These are phyloP conservation scores for Exophiala mesophila DNA, from an alignment of 2,329 filamentous ascomycete genomes.

Conservation along the genomic window DNA sequence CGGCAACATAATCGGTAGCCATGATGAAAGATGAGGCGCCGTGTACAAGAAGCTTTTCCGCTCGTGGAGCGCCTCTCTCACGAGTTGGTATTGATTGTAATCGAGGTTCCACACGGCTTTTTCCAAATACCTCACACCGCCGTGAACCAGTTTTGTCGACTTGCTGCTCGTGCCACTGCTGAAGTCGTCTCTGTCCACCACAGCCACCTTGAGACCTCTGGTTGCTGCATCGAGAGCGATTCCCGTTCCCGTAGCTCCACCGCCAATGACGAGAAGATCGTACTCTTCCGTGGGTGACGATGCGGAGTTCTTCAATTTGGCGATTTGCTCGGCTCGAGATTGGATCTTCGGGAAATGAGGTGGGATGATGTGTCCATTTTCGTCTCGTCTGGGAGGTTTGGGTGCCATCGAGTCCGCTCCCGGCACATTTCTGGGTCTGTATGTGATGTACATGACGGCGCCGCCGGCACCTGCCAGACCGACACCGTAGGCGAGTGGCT, in stretches of 20 bases:
- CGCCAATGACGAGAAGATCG: conserved; percentile 73
- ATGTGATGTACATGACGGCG: conserved; percentile 53
- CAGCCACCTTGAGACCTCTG: conserved; percentile 70
- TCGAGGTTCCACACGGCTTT: conserved; percentile 83
- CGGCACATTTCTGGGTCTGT: conserved; percentile 59
- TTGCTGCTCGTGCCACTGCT: conserved; percentile 77
- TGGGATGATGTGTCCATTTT: conserved; percentile 52
- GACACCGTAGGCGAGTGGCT: conserved; percentile 55
- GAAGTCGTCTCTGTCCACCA: conserved; percentile 83
- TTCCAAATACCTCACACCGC: conserved; percentile 76
- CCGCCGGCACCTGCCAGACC: conserved; percentile 50
- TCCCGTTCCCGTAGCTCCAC: conserved; percentile 73
- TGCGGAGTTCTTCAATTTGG: conserved; percentile 49
- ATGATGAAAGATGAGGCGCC: conserved; percentile 73
- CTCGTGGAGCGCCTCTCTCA: conserved; percentile 75
- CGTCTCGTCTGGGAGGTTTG: conserved; percentile 49
- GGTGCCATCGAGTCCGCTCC: conserved; percentile 44
- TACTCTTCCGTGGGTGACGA: conserved; percentile 56
- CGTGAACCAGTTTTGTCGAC: conserved; percentile 81
- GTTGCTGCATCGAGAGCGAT: conserved; percentile 78
- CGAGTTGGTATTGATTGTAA: conserved; percentile 71
- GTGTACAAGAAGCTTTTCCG: conserved; percentile 78
- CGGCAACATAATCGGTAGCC: conserved; percentile 78
- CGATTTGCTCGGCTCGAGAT: conserved; percentile 47
- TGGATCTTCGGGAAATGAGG: conserved; percentile 51